These are phyloP conservation scores for Penicillium paxilli DNA, from an alignment of 495 filamentous ascomycete species.

Conservation along the genomic window DNA sequence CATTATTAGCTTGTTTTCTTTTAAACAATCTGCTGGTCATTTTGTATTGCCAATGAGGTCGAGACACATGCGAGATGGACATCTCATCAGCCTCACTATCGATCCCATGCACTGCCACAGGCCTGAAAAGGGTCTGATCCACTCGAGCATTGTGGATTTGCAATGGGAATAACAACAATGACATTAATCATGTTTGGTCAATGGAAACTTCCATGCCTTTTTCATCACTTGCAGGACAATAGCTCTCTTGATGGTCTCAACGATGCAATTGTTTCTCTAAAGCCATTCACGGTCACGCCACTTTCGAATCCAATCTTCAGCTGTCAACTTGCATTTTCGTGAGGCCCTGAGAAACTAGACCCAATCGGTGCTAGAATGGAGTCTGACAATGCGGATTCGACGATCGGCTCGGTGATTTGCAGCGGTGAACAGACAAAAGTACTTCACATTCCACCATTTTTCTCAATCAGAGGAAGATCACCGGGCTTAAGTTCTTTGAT, in stretches of 20 bases:
- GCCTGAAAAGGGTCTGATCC: background rate
- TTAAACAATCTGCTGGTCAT: background rate
- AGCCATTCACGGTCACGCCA: background rate
- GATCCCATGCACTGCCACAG: background rate
- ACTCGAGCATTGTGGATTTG: background rate
- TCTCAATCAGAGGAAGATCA: background rate
- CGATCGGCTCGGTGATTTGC: constrained; percentile 2
- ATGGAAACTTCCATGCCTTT: background rate
- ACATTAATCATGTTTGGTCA: background rate
- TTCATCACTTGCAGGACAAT: background rate
- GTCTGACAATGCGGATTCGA: background rate
- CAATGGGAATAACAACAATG: background rate
- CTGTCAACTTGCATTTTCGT: background rate
- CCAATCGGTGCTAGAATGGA: constrained; percentile 5
- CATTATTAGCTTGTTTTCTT: background rate
- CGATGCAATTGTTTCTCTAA: background rate
- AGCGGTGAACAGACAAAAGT: background rate
- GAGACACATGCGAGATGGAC: background rate
- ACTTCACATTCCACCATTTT: background rate
- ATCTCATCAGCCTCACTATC: background rate
- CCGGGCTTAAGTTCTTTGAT: background rate
- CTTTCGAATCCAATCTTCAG: background rate
- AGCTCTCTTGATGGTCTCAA: background rate
- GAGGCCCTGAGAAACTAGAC: constrained; percentile 1
- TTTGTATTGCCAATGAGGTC: background rate